phyloP scores from a whole-genome alignment of 176 grass and related monocot genomes.

The Panicum miliaceum region DNA sequence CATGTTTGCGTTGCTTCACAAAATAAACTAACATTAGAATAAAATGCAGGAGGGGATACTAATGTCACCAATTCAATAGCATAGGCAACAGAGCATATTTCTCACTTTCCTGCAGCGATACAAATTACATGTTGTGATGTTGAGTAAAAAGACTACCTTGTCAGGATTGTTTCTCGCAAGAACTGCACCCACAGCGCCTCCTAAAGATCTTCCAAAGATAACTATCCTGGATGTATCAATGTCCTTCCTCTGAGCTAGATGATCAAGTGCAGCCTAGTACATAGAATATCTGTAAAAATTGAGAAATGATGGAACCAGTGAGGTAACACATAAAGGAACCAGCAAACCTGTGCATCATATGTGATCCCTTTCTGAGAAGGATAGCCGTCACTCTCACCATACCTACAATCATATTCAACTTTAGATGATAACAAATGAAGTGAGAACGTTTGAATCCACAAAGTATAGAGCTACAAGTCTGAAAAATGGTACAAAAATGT shows the following conservation, averaged over 20 bases:
- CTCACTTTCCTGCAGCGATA: conserved; percentile 32
- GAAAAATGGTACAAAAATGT: conserved; percentile 21
- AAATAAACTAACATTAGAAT: neutral
- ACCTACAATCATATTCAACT: conserved; percentile 60
- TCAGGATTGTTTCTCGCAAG: conserved; percentile 96
- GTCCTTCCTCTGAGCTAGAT: conserved; percentile 92
- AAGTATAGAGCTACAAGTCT: neutral
- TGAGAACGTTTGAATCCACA: neutral
- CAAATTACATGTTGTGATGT: conserved; percentile 17
- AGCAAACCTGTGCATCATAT: conserved; percentile 90
- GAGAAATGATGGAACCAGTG: conserved; percentile 24
- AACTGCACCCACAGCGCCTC: conserved; percentile 93
- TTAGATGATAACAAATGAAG: conserved; percentile 36
- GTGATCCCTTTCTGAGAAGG: conserved; percentile 97
- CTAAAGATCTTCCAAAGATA: conserved; percentile 97
- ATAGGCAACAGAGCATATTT: conserved; percentile 26
- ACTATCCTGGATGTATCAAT: conserved; percentile 93
- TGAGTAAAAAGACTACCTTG: conserved; percentile 60
- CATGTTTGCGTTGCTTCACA: conserved; percentile 13
- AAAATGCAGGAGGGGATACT: conserved; percentile 14
- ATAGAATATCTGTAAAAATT: conserved; percentile 35
- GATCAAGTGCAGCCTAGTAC: conserved; percentile 90
- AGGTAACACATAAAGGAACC: conserved; percentile 43
- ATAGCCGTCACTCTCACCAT: conserved; percentile 93
- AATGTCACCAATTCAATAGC: neutral